These are phyloP conservation scores for Coemansia sp. DNA, from an alignment of 192 early-diverging fungal species.

Conservation along the genomic window DNA sequence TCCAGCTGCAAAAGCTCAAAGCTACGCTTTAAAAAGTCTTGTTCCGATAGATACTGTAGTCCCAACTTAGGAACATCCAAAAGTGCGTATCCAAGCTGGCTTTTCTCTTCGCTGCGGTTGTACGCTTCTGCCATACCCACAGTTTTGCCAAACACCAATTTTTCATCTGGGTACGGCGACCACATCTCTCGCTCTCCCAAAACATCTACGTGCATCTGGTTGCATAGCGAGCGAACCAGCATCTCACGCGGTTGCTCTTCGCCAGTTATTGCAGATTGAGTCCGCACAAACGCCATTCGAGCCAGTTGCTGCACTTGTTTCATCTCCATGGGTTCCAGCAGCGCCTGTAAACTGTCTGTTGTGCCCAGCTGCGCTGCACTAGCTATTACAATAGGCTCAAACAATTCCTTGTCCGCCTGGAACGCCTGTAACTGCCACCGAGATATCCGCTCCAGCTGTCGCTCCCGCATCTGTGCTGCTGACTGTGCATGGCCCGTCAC, in stretches of 20 bases:
- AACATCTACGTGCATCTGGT: too few species aligned
- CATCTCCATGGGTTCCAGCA: slow-evolving; percentile 56
- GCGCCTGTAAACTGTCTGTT: slow-evolving; percentile 43
- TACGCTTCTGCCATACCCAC: slow-evolving; percentile 65
- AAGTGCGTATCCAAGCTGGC: slow-evolving; percentile 5
- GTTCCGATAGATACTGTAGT: slow-evolving; percentile 88
- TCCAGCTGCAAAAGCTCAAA: slow-evolving; percentile 83
- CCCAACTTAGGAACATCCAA: slow-evolving; percentile 83
- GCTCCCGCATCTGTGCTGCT: slow-evolving; percentile 60
- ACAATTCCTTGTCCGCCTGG: slow-evolving; percentile 46
- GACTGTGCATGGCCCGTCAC: slow-evolving; percentile 74
- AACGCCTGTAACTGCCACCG: slow-evolving; percentile 77
- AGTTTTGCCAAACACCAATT: slow-evolving; percentile 67
- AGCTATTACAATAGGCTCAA: slow-evolving; percentile 73
- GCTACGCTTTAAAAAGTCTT: slow-evolving; percentile 88
- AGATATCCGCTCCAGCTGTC: slow-evolving; percentile 61
- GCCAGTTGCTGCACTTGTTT: slow-evolving; percentile 61
- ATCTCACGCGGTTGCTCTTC: too few species aligned
- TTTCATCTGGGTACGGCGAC: slow-evolving; percentile 33
- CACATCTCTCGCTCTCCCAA: too few species aligned
- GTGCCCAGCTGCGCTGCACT: slow-evolving; percentile 67
- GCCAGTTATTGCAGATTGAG: too few species aligned
- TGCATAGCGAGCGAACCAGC: too few species aligned
- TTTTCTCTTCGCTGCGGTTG: slow-evolving; percentile 16
- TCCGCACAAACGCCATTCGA: slow-evolving; percentile 62